Conservation (phyloP, 768 basidiomycete species). For the Kwoniella europaea region DNA sequence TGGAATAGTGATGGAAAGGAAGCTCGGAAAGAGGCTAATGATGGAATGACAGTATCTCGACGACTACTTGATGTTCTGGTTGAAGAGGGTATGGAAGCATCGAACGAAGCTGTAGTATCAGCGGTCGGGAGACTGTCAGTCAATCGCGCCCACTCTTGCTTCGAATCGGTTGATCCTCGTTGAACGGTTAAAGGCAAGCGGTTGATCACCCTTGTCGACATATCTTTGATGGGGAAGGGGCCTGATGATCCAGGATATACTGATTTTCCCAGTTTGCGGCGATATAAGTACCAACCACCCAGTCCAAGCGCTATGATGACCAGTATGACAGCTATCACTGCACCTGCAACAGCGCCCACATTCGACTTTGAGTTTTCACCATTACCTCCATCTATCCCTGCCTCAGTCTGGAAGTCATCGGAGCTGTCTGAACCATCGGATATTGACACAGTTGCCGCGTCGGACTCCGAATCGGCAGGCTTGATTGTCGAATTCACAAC, state of each 20-base stretch:
- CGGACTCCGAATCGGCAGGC: neutral
- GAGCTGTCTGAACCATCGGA: neutral
- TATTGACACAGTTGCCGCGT: neutral
- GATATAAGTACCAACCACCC: neutral
- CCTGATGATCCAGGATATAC: neutral
- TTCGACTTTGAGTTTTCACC: neutral
- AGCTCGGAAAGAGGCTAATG: constrained; percentile 8
- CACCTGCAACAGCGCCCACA: neutral
- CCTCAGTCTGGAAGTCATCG: neutral
- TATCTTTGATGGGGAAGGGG: neutral
- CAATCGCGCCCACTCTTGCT: constrained; percentile 8
- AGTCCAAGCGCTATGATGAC: neutral
- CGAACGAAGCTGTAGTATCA: neutral
- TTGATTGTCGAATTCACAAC: constrained; percentile 36
- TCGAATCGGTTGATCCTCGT: neutral
- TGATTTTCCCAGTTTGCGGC: neutral
- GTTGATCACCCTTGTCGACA: neutral
- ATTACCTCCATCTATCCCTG: too few species aligned
- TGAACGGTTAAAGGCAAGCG: neutral
- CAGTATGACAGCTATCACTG: neutral
- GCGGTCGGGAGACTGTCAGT: neutral
- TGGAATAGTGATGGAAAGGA: constrained; percentile 6
- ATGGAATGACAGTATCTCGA: constrained; percentile 13
- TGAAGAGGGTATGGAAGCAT: neutral
- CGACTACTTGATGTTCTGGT: neutral